Percentiles rank a stretch among this genome's conserved stretches.
phyloP scores from a whole-genome alignment of 257 asterid genomes.

The Nyctanthes arbortristis region DNA sequence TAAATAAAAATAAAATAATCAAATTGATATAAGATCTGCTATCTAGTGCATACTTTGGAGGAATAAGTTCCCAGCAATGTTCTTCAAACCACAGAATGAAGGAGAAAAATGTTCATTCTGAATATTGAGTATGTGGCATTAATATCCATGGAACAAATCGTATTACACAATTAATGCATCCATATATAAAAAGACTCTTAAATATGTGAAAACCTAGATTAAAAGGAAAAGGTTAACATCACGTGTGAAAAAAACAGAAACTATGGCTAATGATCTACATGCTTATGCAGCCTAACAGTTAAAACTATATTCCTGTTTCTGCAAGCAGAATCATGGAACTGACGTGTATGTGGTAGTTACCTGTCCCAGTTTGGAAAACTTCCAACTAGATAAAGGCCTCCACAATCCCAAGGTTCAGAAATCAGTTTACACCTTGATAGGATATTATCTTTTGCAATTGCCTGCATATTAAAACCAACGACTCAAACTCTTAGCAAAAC shows the following conservation, averaged over 20 bases:
- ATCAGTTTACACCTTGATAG: slow-evolving; percentile 93
- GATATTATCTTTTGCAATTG: slow-evolving; percentile 82
- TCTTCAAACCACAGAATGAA: background rate
- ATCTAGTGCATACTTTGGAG: background rate
- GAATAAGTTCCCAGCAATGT: background rate
- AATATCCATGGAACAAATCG: background rate
- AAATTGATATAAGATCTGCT: background rate
- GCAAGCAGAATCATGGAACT: slow-evolving; percentile 10
- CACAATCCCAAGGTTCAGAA: slow-evolving; percentile 99
- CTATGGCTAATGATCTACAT: background rate
- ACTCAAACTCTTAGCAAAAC: slow-evolving; percentile 10
- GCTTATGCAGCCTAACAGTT: slow-evolving; percentile 6
- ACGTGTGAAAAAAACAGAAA: background rate
- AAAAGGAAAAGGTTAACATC: background rate
- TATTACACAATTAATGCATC: background rate
- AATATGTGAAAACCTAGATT: background rate
- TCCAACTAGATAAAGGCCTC: slow-evolving; percentile 97
- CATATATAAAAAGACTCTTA: background rate
- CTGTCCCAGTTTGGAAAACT: slow-evolving; percentile 98
- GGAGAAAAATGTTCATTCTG: background rate
- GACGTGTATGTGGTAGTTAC: slow-evolving; percentile 37
- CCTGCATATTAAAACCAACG: slow-evolving; percentile 50
- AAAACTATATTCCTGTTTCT: slow-evolving; percentile 12
- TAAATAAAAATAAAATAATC: too few relatives aligned
- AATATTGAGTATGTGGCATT: background rate